Conservation (phyloP, 2,329 filamentous ascomycete genomes). For the Exophiala alcalophila region DNA sequence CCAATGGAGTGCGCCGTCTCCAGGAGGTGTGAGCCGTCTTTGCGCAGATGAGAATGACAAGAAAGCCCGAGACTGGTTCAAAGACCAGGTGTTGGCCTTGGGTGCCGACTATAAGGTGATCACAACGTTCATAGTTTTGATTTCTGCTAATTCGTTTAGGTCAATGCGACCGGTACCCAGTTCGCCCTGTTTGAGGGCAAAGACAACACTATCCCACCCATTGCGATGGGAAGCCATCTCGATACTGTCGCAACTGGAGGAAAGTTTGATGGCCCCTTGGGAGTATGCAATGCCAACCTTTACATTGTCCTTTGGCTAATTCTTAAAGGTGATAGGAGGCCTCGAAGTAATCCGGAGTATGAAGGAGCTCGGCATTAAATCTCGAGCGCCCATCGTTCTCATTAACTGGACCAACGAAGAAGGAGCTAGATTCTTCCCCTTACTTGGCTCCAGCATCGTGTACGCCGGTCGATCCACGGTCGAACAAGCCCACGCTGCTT, state of each 20-base stretch:
- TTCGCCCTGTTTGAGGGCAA: conserved; percentile 34
- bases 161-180: conserved; percentile 39
- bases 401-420: conserved; percentile 35
- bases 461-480: conserved; percentile 23
- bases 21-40: conserved; percentile 23
- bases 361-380: conserved; percentile 35
- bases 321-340: conserved; percentile 26
- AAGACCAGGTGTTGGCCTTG: conserved; percentile 27
- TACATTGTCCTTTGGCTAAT: background rate
- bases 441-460: conserved; percentile 20
- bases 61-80: conserved; percentile 32
- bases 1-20: conserved; percentile 33
- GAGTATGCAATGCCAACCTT: conserved; percentile 10
- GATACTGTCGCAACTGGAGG: conserved; percentile 33
- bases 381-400: conserved; percentile 28
- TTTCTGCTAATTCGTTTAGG: conserved; percentile 2
- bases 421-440: conserved; percentile 22
- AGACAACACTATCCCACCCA: conserved; percentile 30
- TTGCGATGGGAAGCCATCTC: conserved; percentile 33
- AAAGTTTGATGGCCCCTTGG: conserved; percentile 31
- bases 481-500: conserved; percentile 6
- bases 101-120: conserved; percentile 31
- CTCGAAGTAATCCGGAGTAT: conserved; percentile 40
- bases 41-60: conserved; percentile 30
- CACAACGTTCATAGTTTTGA: too few relatives aligned